Base-by-base conservation (phyloP, 2,329 filamentous ascomycete genomes). In the Zymoseptoria pseudotritici region DNA sequence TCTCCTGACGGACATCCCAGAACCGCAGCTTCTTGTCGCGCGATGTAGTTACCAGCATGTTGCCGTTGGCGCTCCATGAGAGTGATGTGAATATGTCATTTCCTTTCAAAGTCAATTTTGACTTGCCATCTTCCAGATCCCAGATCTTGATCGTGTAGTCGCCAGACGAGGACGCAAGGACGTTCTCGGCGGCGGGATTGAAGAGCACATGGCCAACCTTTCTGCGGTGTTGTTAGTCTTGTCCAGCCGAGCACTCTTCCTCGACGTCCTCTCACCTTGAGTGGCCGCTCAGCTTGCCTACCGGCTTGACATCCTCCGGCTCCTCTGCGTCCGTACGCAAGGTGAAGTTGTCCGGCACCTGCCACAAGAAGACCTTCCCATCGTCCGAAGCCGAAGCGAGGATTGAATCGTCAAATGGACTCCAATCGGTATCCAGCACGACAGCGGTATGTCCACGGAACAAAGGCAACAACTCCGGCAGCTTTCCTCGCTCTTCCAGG, bases 201-300 rank as follows among this genome's bases (percentile, higher is more conserved):
- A 97, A 99, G 58, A 97, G 85, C 67, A 99, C 93, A 76, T 99
- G 94, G 63, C 94, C 94, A 65, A 99, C 91, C 78, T 99, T 99
- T 77, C 93, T 95, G 74, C 62, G 58, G 19, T 29, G 50, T 56
- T 63, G 61, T 75, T 62, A 75, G 68, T 50, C 24, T 21, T 53
- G 13, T 11, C 36, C 22, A 51, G 9, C 55, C 31, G 17, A 42
- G 9, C 9, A 42, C 8, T 52, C 11, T 56, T 21, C 7, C 17
- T 49, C 53, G 4, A 24, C 19, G 53, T 31, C 17, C 56, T 66
- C 81, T 61, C 78, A 92, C 89, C 90, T 89, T 67, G 91, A 87
- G 75, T 99, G 94, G 10, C 93, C 94, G 55, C 84, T 83, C 64
- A 99, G 82, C 79, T 89, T 95, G 71, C 85, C 86, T 54, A 92